Evolutionary conservation across 106 monocot genomes (phyloP).

Genomic region (Acorus calamus): DNA sequence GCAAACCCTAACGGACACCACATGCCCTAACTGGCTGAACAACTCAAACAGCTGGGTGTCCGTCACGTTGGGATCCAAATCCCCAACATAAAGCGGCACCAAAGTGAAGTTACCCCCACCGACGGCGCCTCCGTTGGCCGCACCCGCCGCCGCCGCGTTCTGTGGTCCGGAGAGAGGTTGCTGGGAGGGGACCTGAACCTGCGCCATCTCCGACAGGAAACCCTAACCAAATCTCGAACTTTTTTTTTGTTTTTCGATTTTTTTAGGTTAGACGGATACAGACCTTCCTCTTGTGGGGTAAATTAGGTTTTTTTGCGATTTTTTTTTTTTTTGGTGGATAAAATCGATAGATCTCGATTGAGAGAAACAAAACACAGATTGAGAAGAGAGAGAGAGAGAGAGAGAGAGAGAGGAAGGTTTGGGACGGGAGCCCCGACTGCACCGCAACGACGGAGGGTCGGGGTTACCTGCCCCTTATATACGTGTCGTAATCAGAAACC

Average conservation of each 20-base stretch:
- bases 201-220: neutral
- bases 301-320: neutral
- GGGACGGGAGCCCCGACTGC: conserved; percentile 2
- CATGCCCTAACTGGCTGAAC: neutral
- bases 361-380: neutral
- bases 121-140: no score
- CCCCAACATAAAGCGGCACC: neutral
- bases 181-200: neutral
- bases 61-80: neutral
- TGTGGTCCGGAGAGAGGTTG: neutral
- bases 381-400: neutral
- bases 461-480: neutral
- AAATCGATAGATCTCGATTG: neutral
- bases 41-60: neutral
- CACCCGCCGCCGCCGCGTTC: no score
- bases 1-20: neutral
- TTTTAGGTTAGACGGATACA: neutral
- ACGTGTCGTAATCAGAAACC: no score
- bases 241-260: neutral
- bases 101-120: no score
- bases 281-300: neutral
- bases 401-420: neutral
- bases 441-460: neutral
- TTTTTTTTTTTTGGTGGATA: neutral
- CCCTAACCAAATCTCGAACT: neutral